Conservation (phyloP, 768 basidiomycete species). For the Sarcomyxa edulis region DNA sequence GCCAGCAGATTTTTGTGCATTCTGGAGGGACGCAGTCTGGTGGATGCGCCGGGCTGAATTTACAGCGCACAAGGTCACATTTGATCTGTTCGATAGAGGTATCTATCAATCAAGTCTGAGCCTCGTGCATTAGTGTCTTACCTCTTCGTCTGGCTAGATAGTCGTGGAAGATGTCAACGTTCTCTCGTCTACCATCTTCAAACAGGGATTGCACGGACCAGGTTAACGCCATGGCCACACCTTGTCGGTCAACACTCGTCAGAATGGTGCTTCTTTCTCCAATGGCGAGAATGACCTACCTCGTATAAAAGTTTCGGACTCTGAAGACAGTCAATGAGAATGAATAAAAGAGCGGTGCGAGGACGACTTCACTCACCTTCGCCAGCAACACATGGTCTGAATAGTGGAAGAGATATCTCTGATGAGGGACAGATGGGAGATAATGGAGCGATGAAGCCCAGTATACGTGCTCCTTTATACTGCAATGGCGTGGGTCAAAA, state of each 20-base stretch:
- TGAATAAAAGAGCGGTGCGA: constrained; percentile 15
- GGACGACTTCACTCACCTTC: constrained; percentile 37
- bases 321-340: constrained; percentile 21
- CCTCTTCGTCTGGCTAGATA: constrained; percentile 55
- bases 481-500: too few relatives aligned
- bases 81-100: constrained; percentile 43
- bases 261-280: neutral
- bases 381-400: constrained; percentile 51
- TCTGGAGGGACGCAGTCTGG: constrained; percentile 40
- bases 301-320: constrained; percentile 50
- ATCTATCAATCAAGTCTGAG: constrained; percentile 2
- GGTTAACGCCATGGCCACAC: constrained; percentile 47
- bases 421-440: neutral
- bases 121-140: constrained; percentile 15
- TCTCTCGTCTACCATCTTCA: neutral
- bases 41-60: constrained; percentile 58
- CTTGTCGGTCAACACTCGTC: constrained; percentile 21
- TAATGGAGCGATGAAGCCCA: neutral
- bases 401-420: neutral
- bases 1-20: constrained; percentile 60
- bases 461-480: too few relatives aligned
- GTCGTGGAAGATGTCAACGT: constrained; percentile 4
- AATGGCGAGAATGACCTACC: constrained; percentile 31
- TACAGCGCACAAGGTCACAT: constrained; percentile 54
- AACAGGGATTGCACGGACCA: constrained; percentile 30